These are phyloP conservation scores for Diplodia scrobiculata DNA, from an alignment of 2,329 filamentous ascomycete genomes.

Conservation along the genomic window DNA sequence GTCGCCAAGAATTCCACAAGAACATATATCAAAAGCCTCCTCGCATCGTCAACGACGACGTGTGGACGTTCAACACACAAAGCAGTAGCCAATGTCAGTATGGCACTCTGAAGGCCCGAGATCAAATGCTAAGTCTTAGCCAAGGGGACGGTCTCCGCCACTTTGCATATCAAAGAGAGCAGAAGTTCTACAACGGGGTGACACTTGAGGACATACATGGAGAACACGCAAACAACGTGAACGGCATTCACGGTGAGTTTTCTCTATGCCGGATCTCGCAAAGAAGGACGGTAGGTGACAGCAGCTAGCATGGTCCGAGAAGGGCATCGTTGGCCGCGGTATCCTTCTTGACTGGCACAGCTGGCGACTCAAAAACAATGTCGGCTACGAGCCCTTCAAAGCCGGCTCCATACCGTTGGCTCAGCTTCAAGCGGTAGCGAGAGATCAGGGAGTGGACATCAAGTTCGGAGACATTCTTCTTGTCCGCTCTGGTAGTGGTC, in stretches of 20 bases:
- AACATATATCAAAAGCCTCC: conserved; percentile 31
- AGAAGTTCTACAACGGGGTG: conserved; percentile 40
- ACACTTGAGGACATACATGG: conserved; percentile 37
- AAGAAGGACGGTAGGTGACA: not conserved
- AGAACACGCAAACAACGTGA: conserved; percentile 31
- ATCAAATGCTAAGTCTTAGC: not conserved
- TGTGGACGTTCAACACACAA: conserved; percentile 41
- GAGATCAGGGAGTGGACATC: conserved; percentile 33
- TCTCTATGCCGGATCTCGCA: not conserved
- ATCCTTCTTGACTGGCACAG: conserved; percentile 57
- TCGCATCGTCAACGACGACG: conserved; percentile 37
- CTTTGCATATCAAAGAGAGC: conserved; percentile 37
- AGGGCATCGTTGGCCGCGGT: conserved; percentile 60
- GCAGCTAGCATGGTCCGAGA: conserved; percentile 51
- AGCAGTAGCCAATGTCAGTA: conserved; percentile 33
- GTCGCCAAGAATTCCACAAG: conserved; percentile 56
- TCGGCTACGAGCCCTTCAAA: conserved; percentile 36
- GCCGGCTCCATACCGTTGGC: conserved; percentile 32
- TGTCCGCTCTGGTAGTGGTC: conserved; percentile 34
- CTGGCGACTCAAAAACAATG: conserved; percentile 32
- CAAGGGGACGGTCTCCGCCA: conserved; percentile 45
- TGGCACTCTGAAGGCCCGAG: no score
- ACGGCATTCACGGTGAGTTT: conserved; percentile 31
- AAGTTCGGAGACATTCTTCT: conserved; percentile 40
- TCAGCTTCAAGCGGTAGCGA: conserved; percentile 34